Conservation (phyloP, 2,329 filamentous ascomycete genomes). For the Cadophora luteo-olivacea region DNA sequence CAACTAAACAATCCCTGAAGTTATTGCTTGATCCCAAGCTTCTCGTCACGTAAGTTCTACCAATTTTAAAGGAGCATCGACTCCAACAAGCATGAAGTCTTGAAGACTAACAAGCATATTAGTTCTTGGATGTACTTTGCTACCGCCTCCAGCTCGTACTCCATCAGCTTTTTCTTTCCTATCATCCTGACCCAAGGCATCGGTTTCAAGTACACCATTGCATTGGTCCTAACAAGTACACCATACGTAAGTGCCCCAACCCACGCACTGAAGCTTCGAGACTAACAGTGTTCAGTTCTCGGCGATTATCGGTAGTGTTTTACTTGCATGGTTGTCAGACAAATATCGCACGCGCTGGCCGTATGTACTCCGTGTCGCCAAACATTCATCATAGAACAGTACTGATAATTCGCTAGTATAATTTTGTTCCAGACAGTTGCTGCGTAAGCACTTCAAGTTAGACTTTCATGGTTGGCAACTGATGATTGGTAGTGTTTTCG, state of each 20-base stretch:
- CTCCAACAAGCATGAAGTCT: background rate
- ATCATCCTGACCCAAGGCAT: background rate
- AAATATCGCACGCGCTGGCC: conserved; percentile 11
- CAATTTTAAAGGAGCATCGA: no score
- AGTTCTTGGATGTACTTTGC: conserved; percentile 10
- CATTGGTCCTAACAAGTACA: background rate
- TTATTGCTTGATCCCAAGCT: conserved; percentile 4
- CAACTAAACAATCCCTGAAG: background rate
- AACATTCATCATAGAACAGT: background rate
- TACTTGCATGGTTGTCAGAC: background rate
- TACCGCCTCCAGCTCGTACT: background rate
- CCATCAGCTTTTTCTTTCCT: conserved; percentile 10
- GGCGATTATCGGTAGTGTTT: background rate
- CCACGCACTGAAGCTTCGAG: background rate
- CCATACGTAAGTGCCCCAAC: background rate
- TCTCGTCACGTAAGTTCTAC: background rate
- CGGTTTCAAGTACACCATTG: conserved; percentile 4
- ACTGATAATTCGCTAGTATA: background rate
- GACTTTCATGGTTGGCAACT: background rate
- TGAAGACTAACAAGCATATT: background rate
- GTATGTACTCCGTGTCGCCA: background rate
- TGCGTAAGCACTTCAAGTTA: background rate
- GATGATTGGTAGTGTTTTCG: background rate
- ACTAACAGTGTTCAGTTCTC: background rate
- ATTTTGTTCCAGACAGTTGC: conserved; percentile 3